phyloP scores from a whole-genome alignment of 768 basidiomycete genomes.

The Lentinus brumalis region DNA sequence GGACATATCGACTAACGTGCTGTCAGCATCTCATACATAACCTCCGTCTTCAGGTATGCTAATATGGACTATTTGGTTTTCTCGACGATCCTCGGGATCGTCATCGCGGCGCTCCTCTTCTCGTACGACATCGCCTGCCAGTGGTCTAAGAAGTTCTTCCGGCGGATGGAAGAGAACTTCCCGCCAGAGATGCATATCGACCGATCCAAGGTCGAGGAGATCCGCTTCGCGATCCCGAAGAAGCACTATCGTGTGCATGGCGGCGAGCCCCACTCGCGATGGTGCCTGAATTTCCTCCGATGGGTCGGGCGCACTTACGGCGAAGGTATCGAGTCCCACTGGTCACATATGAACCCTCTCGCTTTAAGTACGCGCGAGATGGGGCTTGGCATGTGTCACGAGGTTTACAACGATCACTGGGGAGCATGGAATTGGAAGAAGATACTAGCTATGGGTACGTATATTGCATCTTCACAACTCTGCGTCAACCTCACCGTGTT shows the following conservation, averaged over 20 bases:
- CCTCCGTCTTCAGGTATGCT: conserved; percentile 5
- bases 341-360: conserved; percentile 17
- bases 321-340: conserved; percentile 27
- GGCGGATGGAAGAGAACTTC: conserved; percentile 17
- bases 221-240: conserved; percentile 32
- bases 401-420: conserved; percentile 24
- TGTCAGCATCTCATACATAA: not conserved
- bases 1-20: too few species aligned
- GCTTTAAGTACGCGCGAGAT: conserved; percentile 19
- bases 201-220: not conserved
- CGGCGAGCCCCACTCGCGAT: conserved; percentile 24
- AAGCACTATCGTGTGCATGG: conserved; percentile 37
- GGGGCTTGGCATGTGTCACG: too few species aligned
- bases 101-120: not conserved
- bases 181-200: conserved; percentile 1
- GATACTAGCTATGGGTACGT: conserved; percentile 23
- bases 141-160: conserved; percentile 28
- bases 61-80: conserved; percentile 28
- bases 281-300: conserved; percentile 30
- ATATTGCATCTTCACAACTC: not conserved
- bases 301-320: conserved; percentile 26
- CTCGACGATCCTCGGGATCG: not conserved
- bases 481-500: too few species aligned
- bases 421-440: conserved; percentile 35
- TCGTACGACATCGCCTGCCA: conserved; percentile 30